These are phyloP conservation scores for Eugenia klotzschiana DNA, from an alignment of 441 rosid genomes.

Conservation along the genomic window DNA sequence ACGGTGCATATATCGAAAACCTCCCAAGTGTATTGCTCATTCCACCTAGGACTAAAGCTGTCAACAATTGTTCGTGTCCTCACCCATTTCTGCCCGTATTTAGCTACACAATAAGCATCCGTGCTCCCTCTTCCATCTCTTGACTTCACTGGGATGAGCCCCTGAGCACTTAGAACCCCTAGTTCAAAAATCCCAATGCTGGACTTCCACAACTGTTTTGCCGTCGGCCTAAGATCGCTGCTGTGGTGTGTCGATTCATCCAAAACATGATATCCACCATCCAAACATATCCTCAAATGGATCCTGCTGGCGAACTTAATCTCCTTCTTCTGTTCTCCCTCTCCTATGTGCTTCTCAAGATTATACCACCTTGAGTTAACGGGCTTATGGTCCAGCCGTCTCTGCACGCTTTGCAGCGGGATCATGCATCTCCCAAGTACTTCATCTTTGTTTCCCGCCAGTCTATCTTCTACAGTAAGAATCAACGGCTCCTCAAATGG, in stretches of 20 bases:
- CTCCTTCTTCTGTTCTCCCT: conserved; percentile 45
- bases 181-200: conserved; percentile 69
- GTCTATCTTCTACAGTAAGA: conserved; percentile 43
- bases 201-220: conserved; percentile 72
- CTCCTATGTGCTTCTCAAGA: conserved; percentile 45
- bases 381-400: conserved; percentile 57
- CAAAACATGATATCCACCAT: conserved; percentile 89
- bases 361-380: conserved; percentile 48
- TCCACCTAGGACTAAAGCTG: conserved; percentile 66
- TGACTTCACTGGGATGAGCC: conserved; percentile 62
- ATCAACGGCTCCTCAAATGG: conserved; percentile 58
- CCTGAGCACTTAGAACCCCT: conserved; percentile 70
- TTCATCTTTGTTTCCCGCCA: conserved; percentile 39
- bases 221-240: conserved; percentile 76
- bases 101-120: conserved; percentile 87
- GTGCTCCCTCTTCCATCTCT: conserved; percentile 68
- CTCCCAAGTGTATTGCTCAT: conserved; percentile 95
- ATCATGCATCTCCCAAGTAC: conserved; percentile 32
- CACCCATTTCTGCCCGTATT: conserved; percentile 93
- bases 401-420: conserved; percentile 35
- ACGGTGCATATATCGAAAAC: conserved; percentile 86
- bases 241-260: conserved; percentile 89
- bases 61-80: conserved; percentile 74
- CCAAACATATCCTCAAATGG: conserved; percentile 66
- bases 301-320: conserved; percentile 67